Conservation (phyloP, 2,329 filamentous ascomycete genomes). For the Plectosphaerella plurivora region DNA sequence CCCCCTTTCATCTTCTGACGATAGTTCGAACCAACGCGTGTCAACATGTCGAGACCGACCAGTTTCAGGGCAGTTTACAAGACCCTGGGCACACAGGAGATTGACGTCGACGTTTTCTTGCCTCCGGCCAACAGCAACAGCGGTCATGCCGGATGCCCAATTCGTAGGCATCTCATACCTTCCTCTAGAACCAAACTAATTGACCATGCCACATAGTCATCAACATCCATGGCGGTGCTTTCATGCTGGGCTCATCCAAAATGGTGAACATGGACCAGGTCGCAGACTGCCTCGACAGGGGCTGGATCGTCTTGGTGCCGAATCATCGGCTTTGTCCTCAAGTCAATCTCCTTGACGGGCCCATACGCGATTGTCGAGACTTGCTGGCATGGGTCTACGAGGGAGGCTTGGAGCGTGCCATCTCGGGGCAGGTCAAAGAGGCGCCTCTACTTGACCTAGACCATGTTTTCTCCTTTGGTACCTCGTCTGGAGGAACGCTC, state of each 20-base stretch:
- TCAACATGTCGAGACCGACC: constrained; percentile 8
- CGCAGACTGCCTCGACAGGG: constrained; percentile 27
- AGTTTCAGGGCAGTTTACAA: constrained; percentile 23
- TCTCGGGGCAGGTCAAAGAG: constrained; percentile 14
- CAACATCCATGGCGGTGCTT: constrained; percentile 37
- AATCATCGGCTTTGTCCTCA: constrained; percentile 25
- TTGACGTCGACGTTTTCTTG: constrained; percentile 22
- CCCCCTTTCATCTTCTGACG: not conserved
- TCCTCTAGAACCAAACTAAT: not conserved
- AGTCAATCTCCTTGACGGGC: constrained; percentile 23
- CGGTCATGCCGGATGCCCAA: not conserved
- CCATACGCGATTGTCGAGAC: constrained; percentile 27
- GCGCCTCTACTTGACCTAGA: constrained; percentile 14
- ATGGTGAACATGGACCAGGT: constrained; percentile 33
- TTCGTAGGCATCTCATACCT: not conserved
- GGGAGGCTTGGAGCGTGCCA: constrained; percentile 17
- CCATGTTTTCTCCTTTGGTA: constrained; percentile 28
- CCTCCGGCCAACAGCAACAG: constrained; percentile 6
- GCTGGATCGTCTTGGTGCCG: constrained; percentile 32
- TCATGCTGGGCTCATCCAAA: constrained; percentile 32
- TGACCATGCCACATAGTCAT: constrained; percentile 22
- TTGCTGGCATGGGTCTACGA: constrained; percentile 28
- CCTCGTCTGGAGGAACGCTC: constrained; percentile 28
- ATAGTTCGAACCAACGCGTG: no score
- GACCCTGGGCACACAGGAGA: constrained; percentile 17